Evolutionary conservation across 2,329 filamentous ascomycete species (phyloP).

Genomic region (Aspergillus ruber): DNA sequence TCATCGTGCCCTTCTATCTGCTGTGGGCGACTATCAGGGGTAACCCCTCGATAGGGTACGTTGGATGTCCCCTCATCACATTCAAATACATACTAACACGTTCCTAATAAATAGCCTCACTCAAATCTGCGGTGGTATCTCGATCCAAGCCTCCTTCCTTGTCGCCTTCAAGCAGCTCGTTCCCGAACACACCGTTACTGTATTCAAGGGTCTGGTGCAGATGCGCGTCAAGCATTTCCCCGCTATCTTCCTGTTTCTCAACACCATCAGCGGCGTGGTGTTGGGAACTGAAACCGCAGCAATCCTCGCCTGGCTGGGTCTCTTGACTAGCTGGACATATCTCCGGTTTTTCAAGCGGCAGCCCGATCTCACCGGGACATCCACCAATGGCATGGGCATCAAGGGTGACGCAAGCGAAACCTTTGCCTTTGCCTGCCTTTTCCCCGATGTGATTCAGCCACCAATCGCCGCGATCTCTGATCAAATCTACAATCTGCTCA

Average conservation of each 20-base stretch:
- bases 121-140: slow-evolving; percentile 79
- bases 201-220: slow-evolving; percentile 82
- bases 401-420: slow-evolving; percentile 92
- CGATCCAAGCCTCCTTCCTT: slow-evolving; percentile 86
- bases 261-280: slow-evolving; percentile 58
- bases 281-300: slow-evolving; percentile 69
- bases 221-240: slow-evolving; percentile 79
- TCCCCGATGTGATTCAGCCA: slow-evolving; percentile 76
- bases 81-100: slow-evolving; percentile 1
- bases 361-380: slow-evolving; percentile 49
- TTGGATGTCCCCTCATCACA: slow-evolving; percentile 1
- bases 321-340: slow-evolving; percentile 89
- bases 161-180: slow-evolving; percentile 97
- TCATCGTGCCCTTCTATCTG: slow-evolving; percentile 67
- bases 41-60: slow-evolving; percentile 33
- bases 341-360: slow-evolving; percentile 82
- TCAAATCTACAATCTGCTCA: slow-evolving; percentile 66
- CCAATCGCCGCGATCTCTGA: slow-evolving; percentile 68
- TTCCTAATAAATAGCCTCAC: slow-evolving; percentile 54
- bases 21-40: slow-evolving; percentile 61
- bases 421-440: slow-evolving; percentile 93
- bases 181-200: slow-evolving; percentile 90
- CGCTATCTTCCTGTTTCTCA: slow-evolving; percentile 67
- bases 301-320: slow-evolving; percentile 71
- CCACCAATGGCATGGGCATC: slow-evolving; percentile 52